phyloP scores from a whole-genome alignment of 2,329 filamentous ascomycete species.

The Nemania sp. region DNA sequence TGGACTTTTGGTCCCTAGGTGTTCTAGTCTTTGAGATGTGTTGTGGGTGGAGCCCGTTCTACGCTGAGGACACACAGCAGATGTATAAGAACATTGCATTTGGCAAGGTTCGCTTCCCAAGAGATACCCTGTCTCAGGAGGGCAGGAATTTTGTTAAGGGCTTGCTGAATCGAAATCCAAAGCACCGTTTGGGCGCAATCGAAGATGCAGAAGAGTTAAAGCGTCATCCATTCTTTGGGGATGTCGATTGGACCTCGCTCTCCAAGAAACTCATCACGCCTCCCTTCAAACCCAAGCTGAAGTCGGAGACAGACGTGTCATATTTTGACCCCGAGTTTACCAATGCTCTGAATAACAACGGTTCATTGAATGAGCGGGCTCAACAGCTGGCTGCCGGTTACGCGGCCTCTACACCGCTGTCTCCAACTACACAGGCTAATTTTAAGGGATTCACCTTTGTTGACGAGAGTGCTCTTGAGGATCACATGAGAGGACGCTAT shows the following conservation, averaged over 20 bases:
- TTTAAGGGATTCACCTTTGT: constrained; percentile 99
- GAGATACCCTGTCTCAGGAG: constrained; percentile 91
- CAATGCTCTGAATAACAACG: constrained; percentile 83
- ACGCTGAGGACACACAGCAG: constrained; percentile 97
- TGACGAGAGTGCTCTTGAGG: constrained; percentile 93
- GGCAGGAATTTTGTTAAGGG: constrained; percentile 98
- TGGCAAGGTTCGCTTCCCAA: constrained; percentile 94
- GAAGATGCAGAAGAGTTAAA: constrained; percentile 94
- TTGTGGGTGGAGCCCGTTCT: constrained; percentile 98
- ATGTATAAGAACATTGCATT: constrained; percentile 99
- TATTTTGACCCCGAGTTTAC: constrained; percentile 99
- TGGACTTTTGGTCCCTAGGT: constrained; percentile 98
- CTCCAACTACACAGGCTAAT: constrained; percentile 94
- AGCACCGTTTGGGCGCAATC: constrained; percentile 87
- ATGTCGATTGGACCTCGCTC: constrained; percentile 90
- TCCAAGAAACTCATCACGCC: constrained; percentile 90
- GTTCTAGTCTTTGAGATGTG: constrained; percentile 99
- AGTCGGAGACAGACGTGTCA: constrained; percentile 92
- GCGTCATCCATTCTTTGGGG: constrained; percentile 89
- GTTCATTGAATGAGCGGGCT: constrained; percentile 88
- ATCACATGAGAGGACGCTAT: constrained; percentile 66
- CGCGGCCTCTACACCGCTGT: constrained; percentile 86
- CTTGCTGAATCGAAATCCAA: constrained; percentile 92
- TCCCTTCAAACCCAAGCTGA: constrained; percentile 96
- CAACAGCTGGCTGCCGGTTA: constrained; percentile 84